Conservation (phyloP, 169 alveolate genomes). For the Eimeria maxima region DNA sequence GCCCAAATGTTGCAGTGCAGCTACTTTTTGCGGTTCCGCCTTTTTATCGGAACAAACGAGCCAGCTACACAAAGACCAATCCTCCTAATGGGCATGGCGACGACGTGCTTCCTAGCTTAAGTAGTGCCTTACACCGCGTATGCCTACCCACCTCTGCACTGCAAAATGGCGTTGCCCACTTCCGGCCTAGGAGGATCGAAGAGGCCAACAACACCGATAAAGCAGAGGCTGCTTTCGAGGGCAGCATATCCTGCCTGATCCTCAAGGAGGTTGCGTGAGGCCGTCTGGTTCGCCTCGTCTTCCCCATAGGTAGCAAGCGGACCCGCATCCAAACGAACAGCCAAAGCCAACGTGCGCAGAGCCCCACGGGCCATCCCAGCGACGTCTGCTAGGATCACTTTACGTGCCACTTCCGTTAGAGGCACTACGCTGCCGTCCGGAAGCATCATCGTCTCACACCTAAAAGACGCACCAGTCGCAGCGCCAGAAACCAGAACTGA, state of each 20-base stretch:
- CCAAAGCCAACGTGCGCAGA: slow-evolving; percentile 91
- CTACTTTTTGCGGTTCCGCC: neutral
- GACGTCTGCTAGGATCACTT: slow-evolving; percentile 89
- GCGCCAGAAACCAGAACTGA: neutral
- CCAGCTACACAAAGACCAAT: neutral
- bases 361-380: slow-evolving; percentile 92
- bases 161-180: slow-evolving; percentile 95
- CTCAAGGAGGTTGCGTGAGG: slow-evolving; percentile 24
- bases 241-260: slow-evolving; percentile 53
- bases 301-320: slow-evolving; percentile 66
- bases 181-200: slow-evolving; percentile 99
- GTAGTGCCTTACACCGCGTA: neutral
- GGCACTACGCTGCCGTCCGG: slow-evolving; percentile 93
- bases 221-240: slow-evolving; percentile 83
- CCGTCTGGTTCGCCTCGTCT: neutral
- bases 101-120: neutral
- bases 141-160: slow-evolving; percentile 88
- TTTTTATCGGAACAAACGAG: neutral
- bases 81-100: neutral
- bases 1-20: neutral
- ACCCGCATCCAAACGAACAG: slow-evolving; percentile 86
- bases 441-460: slow-evolving; percentile 86
- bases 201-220: slow-evolving; percentile 98
- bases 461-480: neutral
- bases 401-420: slow-evolving; percentile 91